Percentiles rank a stretch among this genome's conserved stretches.
These are phyloP conservation scores for Pelargonium australe DNA, from an alignment of 441 rosid genomes.

Conservation along the genomic window DNA sequence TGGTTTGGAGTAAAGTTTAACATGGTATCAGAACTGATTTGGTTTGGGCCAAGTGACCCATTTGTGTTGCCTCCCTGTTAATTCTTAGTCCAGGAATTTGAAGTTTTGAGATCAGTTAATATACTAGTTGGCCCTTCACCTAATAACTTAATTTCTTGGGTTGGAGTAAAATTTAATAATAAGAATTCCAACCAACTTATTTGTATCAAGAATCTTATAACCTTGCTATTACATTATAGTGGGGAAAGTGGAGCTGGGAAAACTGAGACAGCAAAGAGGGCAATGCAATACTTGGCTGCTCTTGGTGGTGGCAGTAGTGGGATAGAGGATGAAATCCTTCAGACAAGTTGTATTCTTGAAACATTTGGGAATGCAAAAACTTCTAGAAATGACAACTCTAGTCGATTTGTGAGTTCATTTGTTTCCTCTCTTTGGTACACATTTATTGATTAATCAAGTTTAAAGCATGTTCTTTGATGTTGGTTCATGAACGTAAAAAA, in stretches of 20 bases:
- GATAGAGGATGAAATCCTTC: constrained; percentile 62
- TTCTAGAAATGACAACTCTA: constrained; percentile 82
- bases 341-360: constrained; percentile 75
- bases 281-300: constrained; percentile 86
- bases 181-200: not conserved
- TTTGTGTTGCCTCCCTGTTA: no score
- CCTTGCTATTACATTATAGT: constrained; percentile 37
- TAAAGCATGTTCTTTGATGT: constrained; percentile 3
- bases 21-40: no score
- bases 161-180: no score
- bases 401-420: constrained; percentile 75
- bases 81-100: no score
- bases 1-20: no score
- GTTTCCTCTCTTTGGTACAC: constrained; percentile 8
- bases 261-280: constrained; percentile 94
- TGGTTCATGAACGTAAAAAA: not conserved
- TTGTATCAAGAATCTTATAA: constrained; percentile 5
- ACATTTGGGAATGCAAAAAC: constrained; percentile 99
- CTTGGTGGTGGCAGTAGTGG: constrained; percentile 79
- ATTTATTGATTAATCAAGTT: constrained; percentile 4
- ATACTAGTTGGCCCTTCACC: no score
- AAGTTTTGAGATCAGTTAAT: no score
- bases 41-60: no score
- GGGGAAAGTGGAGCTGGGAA: constrained; percentile 99
- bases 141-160: no score